Evolutionary conservation across 2,329 filamentous ascomycete species (phyloP).

Genomic region (Chaetomium strumarium): DNA sequence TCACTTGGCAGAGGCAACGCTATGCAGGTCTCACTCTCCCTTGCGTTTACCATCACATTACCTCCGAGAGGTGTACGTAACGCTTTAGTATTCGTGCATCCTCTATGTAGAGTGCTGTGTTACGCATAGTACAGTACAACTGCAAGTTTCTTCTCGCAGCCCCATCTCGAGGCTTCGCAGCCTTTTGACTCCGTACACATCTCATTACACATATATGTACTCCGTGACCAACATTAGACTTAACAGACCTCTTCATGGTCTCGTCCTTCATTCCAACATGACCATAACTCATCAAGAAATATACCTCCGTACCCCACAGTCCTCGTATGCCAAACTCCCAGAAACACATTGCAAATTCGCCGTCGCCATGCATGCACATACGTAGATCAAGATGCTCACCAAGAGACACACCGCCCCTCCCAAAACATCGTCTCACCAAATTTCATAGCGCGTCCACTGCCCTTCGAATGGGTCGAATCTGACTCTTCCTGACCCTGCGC

Average conservation of each 20-base stretch:
- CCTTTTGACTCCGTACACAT: too few species aligned
- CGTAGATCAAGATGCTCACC: neutral
- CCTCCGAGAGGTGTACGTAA: too few species aligned
- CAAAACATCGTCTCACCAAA: constrained; percentile 5
- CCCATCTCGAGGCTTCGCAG: too few species aligned
- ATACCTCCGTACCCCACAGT: neutral
- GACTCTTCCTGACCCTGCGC: constrained; percentile 27
- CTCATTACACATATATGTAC: too few species aligned
- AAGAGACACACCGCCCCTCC: neutral
- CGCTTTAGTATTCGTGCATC: too few species aligned
- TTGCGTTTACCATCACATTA: too few species aligned
- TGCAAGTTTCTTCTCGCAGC: too few species aligned
- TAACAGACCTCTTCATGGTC: neutral
- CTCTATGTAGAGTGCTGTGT: too few species aligned
- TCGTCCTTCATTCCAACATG: neutral
- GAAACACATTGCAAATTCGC: constrained; percentile 1
- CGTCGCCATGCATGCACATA: constrained; percentile 11
- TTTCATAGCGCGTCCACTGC: constrained; percentile 9
- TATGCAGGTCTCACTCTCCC: too few species aligned
- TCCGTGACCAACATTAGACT: neutral
- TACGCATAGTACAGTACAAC: too few species aligned
- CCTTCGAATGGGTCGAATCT: constrained; percentile 21
- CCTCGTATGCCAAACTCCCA: neutral
- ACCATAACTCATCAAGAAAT: neutral
- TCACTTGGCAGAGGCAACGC: too few species aligned